These are phyloP conservation scores for Dictyostelium firmibasis DNA, from an alignment of 78 protist species.

Conservation along the genomic window DNA sequence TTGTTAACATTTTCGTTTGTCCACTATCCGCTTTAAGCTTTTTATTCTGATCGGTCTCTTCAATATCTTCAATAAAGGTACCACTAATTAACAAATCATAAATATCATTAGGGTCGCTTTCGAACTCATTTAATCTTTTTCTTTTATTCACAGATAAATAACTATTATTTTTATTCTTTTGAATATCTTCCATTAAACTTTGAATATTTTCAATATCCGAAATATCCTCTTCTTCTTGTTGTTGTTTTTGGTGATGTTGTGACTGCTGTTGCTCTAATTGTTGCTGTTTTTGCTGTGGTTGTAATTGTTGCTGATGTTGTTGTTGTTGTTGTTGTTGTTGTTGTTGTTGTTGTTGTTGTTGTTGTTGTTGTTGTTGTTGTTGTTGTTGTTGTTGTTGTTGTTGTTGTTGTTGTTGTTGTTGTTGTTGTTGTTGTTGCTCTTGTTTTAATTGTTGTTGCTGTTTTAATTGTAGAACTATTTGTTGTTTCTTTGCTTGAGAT, in stretches of 20 bases:
- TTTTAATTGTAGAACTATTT: background rate
- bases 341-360: background rate
- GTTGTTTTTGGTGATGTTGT: background rate
- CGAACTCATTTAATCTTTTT: background rate
- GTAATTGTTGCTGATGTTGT: background rate
- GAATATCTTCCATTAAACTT: background rate
- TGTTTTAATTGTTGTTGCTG: background rate
- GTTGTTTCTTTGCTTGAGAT: background rate
- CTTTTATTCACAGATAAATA: background rate
- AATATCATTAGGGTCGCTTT: background rate
- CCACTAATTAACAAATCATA: background rate
- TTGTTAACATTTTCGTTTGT: background rate
- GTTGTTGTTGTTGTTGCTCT: background rate
- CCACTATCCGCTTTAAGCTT: background rate
- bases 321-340: background rate
- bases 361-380: background rate
- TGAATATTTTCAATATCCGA: background rate
- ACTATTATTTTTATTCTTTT: slow-evolving; percentile 2
- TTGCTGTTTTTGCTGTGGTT: no score
- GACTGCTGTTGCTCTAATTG: background rate
- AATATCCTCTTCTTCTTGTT: background rate
- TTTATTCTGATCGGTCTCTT: background rate
- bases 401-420: background rate
- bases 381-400: background rate
- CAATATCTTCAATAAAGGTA: background rate